Evolutionary conservation across 2,329 filamentous ascomycete species (phyloP).

Genomic region (Thermochaetoides dissita): DNA sequence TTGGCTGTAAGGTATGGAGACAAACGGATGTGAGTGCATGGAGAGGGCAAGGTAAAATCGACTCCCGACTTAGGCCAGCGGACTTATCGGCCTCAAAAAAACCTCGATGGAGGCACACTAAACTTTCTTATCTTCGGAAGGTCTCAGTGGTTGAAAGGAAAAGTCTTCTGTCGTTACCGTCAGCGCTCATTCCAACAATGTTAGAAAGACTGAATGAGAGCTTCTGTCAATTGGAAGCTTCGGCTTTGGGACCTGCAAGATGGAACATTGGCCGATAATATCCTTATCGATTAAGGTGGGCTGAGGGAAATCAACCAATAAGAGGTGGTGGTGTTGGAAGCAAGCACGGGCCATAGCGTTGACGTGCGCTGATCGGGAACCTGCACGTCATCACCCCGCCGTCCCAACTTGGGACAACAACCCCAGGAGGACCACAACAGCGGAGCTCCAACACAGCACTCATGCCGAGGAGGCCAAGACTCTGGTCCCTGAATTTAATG

Average conservation of each 20-base stretch:
- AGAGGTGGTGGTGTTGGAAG: background rate
- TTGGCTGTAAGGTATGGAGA: background rate
- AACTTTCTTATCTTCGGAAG: no score
- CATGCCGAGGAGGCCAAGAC: background rate
- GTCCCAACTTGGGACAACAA: background rate
- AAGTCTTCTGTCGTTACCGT: no score
- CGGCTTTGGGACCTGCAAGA: background rate
- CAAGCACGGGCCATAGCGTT: constrained; percentile 2
- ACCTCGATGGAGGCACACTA: no score
- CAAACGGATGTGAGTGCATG: background rate
- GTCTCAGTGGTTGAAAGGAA: no score
- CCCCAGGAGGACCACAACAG: no score
- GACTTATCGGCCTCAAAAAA: no score
- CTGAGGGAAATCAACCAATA: constrained; percentile 1
- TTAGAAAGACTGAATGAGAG: background rate
- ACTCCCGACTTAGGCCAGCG: no score
- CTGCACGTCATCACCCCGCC: constrained; percentile 7
- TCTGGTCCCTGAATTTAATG: background rate
- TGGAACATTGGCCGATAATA: no score
- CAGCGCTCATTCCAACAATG: no score
- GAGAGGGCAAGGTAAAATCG: no score
- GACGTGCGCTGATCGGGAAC: background rate
- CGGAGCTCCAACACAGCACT: background rate
- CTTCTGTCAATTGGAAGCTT: constrained; percentile 1
- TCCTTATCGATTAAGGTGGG: no score